phyloP scores from a whole-genome alignment of 257 asterid genomes.

The Salvia rosmarinus region DNA sequence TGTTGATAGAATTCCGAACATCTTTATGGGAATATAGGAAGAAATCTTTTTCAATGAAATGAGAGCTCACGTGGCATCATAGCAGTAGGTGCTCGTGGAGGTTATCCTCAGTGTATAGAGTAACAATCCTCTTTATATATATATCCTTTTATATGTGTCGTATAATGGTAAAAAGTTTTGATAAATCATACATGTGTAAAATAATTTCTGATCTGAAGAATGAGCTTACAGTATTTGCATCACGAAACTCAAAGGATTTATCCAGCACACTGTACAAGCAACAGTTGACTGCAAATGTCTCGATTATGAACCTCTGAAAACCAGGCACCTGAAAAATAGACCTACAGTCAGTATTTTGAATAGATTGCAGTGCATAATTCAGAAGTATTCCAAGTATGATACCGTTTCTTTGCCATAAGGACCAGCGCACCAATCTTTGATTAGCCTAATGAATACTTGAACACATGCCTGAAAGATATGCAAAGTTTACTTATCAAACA shows the following conservation, averaged over 20 bases:
- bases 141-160: too few relatives aligned
- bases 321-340: constrained; percentile 82
- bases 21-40: too few relatives aligned
- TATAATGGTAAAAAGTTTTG: background rate
- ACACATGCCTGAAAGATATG: constrained; percentile 72
- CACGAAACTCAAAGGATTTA: constrained; percentile 85
- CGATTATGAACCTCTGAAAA: constrained; percentile 72
- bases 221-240: constrained; percentile 90
- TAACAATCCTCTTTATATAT: too few relatives aligned
- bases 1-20: too few relatives aligned
- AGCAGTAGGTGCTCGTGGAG: too few relatives aligned
- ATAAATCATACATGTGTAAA: background rate
- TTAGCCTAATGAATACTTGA: constrained; percentile 83
- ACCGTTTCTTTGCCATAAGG: constrained; percentile 79
- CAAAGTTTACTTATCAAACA: constrained; percentile 10
- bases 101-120: too few relatives aligned
- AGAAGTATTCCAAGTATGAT: constrained; percentile 20
- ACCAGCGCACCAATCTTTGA: constrained; percentile 85
- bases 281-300: constrained; percentile 78
- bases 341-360: constrained; percentile 33
- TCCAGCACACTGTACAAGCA: constrained; percentile 93
- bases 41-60: too few relatives aligned
- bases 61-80: too few relatives aligned
- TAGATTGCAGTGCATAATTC: constrained; percentile 10
- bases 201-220: background rate